Base-by-base conservation (phyloP, 352 stramenopile species). In the Blastocystis sp. region DNA sequence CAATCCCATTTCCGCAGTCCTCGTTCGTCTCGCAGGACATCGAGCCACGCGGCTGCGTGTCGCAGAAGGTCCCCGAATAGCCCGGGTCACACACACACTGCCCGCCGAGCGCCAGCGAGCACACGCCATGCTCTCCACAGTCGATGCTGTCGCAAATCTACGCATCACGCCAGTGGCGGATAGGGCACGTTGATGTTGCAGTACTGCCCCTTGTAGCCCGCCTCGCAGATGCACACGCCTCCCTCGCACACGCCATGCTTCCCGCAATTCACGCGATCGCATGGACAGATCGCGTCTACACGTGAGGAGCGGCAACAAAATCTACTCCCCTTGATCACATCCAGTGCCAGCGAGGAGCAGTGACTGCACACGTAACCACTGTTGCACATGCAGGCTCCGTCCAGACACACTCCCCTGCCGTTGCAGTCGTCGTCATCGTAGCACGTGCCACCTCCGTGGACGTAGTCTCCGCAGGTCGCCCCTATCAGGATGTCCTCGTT, bases 401-500 rank as follows among this genome's bases (percentile, higher is more conserved):
- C 67, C 29, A 80, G 63, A 89, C 79, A 89, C n/a, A 89, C 60
- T 24, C 79, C 79, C 61, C 60, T 80, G 16, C 74, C 74, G 50
- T 59, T 59, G 51, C 79, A 89, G 41, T 89, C 79, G 2, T 29
- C 31, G 45, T 89, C 60, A 21, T 50, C 31, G 26, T 21, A 35
- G 31, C 79, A 89, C 6, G 24, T 37, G 1, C 79, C 79, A 16
- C 67, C 67, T 33, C 79, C 79, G 37, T 80, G 67, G 2, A 89
- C 79, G 66, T 89, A 89, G 41, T 80, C 63, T 26, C 79, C 79
- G 41, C 79, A 89, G 29, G 19, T 80, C 21, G 79, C 79, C 4
- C 79, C 79, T 13, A 80, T 89, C 39, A 89, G 45, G 41, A 89
- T 89, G 59, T 89, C 79, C 45, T 89, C 79, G 35, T 89, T 89